These are phyloP conservation scores for Starmerella tilneyi DNA, from an alignment of 805 yeast genomes.

Conservation along the genomic window DNA sequence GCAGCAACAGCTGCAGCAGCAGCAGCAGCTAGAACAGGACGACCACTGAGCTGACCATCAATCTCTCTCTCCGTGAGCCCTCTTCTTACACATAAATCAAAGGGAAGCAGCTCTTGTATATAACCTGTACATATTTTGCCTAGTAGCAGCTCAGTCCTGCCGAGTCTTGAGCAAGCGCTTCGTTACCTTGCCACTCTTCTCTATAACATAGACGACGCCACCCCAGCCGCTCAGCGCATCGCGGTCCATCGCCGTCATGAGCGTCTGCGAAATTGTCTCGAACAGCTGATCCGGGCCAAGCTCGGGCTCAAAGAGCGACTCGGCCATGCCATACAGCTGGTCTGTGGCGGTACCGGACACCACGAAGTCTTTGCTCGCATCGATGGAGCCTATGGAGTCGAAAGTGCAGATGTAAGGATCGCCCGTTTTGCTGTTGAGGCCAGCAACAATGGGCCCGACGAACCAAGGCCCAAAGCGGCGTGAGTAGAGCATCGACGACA, in stretches of 20 bases:
- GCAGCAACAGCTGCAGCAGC: conserved; percentile 4
- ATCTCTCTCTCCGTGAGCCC: not conserved
- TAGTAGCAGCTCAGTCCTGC: conserved; percentile 80
- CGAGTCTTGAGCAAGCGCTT: conserved; percentile 84
- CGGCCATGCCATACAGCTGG: conserved; percentile 98
- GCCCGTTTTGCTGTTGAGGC: conserved; percentile 68
- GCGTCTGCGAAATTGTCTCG: conserved; percentile 89
- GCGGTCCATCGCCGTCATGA: conserved; percentile 90
- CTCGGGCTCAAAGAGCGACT: conserved; percentile 85
- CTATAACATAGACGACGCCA: conserved; percentile 78
- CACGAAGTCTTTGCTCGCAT: conserved; percentile 84
- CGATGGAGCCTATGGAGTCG: conserved; percentile 94
- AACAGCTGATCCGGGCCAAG: conserved; percentile 90
- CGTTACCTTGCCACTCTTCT: conserved; percentile 59
- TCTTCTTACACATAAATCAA: no score
- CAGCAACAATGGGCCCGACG: conserved; percentile 94
- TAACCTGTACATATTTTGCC: not conserved
- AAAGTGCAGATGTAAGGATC: conserved; percentile 91
- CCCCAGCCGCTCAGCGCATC: conserved; percentile 99
- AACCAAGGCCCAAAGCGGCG: conserved; percentile 89
- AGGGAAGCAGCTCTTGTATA: no score
- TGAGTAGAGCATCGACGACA: conserved; percentile 80
- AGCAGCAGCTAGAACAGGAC: conserved; percentile 1
- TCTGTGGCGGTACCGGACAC: conserved; percentile 96
- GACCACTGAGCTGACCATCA: not conserved